A percentile compares a stretch with the other conserved stretches of the same genome.
These are phyloP conservation scores for Dothistroma septosporum DNA, from an alignment of 2,329 filamentous ascomycete species.

Conservation along the genomic window DNA sequence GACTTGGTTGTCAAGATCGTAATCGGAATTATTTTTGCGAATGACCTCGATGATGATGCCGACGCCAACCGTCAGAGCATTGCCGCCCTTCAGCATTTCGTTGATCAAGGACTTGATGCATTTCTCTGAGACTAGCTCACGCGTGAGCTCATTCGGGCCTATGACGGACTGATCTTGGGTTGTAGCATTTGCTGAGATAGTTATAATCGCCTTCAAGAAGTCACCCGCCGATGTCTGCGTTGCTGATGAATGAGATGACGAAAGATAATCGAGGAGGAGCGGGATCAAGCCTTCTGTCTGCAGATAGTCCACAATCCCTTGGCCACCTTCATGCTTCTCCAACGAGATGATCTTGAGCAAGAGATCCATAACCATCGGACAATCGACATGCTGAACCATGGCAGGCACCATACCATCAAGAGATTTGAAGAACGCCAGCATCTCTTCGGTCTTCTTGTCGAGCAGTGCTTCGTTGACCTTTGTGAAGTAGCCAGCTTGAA, in stretches of 20 bases:
- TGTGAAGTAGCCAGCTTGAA: conserved; percentile 96
- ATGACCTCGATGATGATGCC: conserved; percentile 98
- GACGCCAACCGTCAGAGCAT: conserved; percentile 90
- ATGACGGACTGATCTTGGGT: conserved; percentile 99
- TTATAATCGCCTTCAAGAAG: conserved; percentile 98
- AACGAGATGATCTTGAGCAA: conserved; percentile 94
- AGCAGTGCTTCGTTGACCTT: conserved; percentile 98
- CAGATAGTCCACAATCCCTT: conserved; percentile 95
- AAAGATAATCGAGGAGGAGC: conserved; percentile 78
- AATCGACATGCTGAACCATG: conserved; percentile 90
- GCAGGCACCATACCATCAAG: conserved; percentile 76
- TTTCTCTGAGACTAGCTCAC: conserved; percentile 81
- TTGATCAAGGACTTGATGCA: conserved; percentile 81
- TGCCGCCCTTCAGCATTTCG: conserved; percentile 90
- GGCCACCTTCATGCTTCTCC: conserved; percentile 84
- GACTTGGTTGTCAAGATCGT: conserved; percentile 85
- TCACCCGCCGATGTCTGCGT: conserved; percentile 96
- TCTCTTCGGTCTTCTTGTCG: conserved; percentile 96
- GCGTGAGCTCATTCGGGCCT: conserved; percentile 91
- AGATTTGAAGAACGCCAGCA: conserved; percentile 84
- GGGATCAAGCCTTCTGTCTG: conserved; percentile 86
- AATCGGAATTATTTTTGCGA: conserved; percentile 98
- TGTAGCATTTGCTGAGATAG: conserved; percentile 95
- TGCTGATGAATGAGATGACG: conserved; percentile 77
- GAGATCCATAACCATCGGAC: conserved; percentile 97